A percentile compares a stretch with the other conserved stretches of the same genome.
phyloP scores from a whole-genome alignment of 2,329 filamentous ascomycete species.

The Sporothrix phasma region DNA sequence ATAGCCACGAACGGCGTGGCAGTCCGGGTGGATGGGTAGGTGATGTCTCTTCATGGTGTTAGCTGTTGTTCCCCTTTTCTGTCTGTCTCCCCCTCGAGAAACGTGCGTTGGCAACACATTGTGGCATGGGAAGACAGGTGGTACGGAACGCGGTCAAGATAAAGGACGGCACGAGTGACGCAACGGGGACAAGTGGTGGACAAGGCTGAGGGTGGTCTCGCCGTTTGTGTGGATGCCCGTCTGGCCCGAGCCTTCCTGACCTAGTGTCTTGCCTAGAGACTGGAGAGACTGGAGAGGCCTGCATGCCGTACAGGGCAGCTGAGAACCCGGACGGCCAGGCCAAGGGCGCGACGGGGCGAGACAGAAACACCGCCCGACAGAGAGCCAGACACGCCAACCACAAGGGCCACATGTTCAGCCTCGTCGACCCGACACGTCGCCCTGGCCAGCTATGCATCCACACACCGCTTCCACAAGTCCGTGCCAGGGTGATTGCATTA shows the following conservation, averaged over 20 bases:
- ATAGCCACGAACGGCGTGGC: not conserved
- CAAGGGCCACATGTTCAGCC: not conserved
- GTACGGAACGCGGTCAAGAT: not conserved
- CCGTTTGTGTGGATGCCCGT: no score
- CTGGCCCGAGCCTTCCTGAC: no score
- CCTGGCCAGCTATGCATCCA: not conserved
- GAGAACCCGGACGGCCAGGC: not conserved
- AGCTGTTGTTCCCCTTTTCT: not conserved
- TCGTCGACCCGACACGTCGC: not conserved
- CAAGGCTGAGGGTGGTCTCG: not conserved
- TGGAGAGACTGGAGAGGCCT: no score
- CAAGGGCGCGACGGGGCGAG: not conserved
- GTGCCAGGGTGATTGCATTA: no score
- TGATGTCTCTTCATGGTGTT: conserved; percentile 7
- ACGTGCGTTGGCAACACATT: not conserved
- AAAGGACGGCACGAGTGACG: not conserved
- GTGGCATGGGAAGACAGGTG: not conserved
- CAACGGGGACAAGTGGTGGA: not conserved
- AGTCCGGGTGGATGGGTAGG: not conserved
- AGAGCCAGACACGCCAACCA: not conserved
- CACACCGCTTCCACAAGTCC: no score
- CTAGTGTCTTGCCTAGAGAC: no score
- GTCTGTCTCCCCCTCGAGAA: no score
- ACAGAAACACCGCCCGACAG: not conserved
- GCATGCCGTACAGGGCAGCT: not conserved